phyloP scores from a whole-genome alignment of 2,329 filamentous ascomycete species.

The Fusarium tupiense region DNA sequence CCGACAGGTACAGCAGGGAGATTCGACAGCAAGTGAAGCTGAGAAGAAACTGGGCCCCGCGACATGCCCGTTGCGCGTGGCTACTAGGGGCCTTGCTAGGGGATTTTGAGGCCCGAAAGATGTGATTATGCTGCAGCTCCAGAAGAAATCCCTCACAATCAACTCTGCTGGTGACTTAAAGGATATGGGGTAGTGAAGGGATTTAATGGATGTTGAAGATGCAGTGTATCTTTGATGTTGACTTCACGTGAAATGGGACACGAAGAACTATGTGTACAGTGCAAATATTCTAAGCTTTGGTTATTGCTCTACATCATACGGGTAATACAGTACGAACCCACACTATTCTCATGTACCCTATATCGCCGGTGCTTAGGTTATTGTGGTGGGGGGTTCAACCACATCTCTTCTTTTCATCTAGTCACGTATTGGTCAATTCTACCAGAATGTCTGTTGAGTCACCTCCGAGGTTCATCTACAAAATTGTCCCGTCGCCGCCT shows the following conservation, averaged over 20 bases:
- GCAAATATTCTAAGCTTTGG: background rate
- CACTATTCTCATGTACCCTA: constrained; percentile 11
- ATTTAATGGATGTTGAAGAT: constrained; percentile 18
- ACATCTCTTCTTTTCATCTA: background rate
- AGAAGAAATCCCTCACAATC: constrained; percentile 22
- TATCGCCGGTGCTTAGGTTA: background rate
- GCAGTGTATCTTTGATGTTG: constrained; percentile 15
- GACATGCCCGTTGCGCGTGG: constrained; percentile 54
- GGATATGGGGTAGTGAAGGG: background rate
- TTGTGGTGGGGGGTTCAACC: constrained; percentile 6
- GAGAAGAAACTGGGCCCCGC: constrained; percentile 70
- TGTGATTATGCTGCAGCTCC: constrained; percentile 29
- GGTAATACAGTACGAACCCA: constrained; percentile 8
- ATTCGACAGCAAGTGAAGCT: constrained; percentile 71
- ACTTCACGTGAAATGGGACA: constrained; percentile 26
- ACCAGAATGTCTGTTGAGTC: constrained; percentile 45
- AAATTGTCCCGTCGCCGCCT: constrained; percentile 65
- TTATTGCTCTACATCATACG: background rate
- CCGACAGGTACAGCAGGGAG: constrained; percentile 62
- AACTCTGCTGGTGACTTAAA: background rate
- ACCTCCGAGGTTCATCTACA: constrained; percentile 63
- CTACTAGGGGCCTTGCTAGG: background rate
- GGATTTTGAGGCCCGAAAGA: constrained; percentile 30
- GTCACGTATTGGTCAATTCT: background rate
- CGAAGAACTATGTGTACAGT: constrained; percentile 19